Evolutionary conservation across 805 yeast species (phyloP).

Genomic region (Phaffomyces thermotolerans): DNA sequence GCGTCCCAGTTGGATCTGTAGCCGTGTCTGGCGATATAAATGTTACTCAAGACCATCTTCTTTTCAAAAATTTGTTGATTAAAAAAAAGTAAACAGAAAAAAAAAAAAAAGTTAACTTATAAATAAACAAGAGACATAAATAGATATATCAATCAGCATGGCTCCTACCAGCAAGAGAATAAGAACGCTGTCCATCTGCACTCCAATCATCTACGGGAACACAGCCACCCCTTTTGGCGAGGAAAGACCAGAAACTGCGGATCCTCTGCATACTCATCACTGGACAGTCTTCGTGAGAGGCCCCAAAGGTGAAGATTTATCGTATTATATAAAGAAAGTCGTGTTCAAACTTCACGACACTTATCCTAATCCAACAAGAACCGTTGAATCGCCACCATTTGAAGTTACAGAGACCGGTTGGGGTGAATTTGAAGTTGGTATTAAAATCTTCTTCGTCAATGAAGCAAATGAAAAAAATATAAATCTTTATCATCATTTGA

Average conservation of each 20-base stretch:
- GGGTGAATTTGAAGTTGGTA: conserved; percentile 96
- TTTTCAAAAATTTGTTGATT: too few relatives aligned
- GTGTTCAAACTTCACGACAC: conserved; percentile 95
- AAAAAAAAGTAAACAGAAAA: neutral
- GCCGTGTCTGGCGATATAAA: conserved; percentile 81
- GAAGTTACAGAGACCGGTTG: conserved; percentile 97
- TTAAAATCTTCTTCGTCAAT: conserved; percentile 79
- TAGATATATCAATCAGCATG: conserved; percentile 1
- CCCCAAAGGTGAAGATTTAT: conserved; percentile 71
- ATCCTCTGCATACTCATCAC: conserved; percentile 85
- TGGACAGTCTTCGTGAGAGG: conserved; percentile 92
- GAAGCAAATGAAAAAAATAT: conserved; percentile 86
- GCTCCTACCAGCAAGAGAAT: conserved; percentile 15
- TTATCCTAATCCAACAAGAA: conserved; percentile 77
- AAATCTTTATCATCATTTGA: conserved; percentile 79
- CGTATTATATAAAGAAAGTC: conserved; percentile 79
- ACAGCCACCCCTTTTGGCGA: conserved; percentile 61
- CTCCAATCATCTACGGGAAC: conserved; percentile 81
- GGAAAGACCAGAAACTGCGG: conserved; percentile 52
- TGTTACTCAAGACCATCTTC: conserved; percentile 44
- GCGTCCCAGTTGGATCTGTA: conserved; percentile 80
- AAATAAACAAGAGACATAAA: neutral
- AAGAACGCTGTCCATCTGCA: conserved; percentile 57
- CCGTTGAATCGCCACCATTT: conserved; percentile 85
- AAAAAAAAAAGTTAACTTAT: neutral